Base-by-base conservation (phyloP, 192 early-diverging fungal species). In the Mortierella hygrophila region DNA sequence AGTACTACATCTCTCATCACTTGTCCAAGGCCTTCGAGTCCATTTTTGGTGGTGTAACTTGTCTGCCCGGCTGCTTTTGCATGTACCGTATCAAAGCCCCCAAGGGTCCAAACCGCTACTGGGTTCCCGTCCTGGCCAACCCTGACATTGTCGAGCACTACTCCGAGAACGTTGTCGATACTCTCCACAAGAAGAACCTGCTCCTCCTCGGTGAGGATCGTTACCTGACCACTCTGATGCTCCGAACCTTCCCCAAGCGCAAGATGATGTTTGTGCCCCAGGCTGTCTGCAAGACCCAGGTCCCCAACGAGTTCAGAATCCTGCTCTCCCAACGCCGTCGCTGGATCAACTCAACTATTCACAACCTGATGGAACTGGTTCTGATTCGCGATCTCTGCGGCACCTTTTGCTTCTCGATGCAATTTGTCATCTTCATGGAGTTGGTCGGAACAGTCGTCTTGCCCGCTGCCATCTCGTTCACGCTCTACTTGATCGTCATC, bases 391-490 rank as follows among this genome's bases (percentile, higher is more conserved):
- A 98, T 82, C 90, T 98, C 70, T 98, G 97, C 88, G 97, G 97
- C 5, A 95, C 93, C 10, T 98, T 97, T 86, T 97, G 95, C 77
- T 96, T 97, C 81, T 96, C 95, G 47, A 96, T 98, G 97, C 98
- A 99, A 92, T 99, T 99, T 89, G 93, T 98, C 60, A 94, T 99
- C 57, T 96, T 97, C 73, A 96, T 99, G 94, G 97, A 99, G 60
- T 90, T 99, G 40, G 90, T 98, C 44, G 97, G 97, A 42, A 98
- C 98, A 9, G 91, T 98, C 38, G 95, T 96, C 15, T 90, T 99
- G 21, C 98, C 98, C 0, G 98, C 97, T 23, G 97, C 97, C 68
- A 97, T 97, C 70, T 87, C 89, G 0, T 97, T 97, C 85, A 98
- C 97, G 2, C 55, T 97, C 49, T 98, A 98, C 83, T 88, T 98